phyloP scores from a whole-genome alignment of 176 grass and related monocot species.

The Hordeum vulgare region MorexV3_pseudomolecules_assembly NC_058519.1:270068633-270069132 shows the following conservation, averaged over 20 bases:
- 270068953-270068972: not conserved
- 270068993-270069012: not conserved
- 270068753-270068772: not conserved
- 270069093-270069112: not conserved
- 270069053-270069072: not conserved
- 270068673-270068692: no score
- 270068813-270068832: constrained; percentile 15
- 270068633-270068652: not conserved
- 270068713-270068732: not conserved
- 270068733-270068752: not conserved
- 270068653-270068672: no score
- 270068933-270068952: constrained; percentile 18
- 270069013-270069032: not conserved
- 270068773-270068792: not conserved
- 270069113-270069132: not conserved
- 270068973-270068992: not conserved
- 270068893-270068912: constrained; percentile 63
- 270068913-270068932: constrained; percentile 8
- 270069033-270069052: not conserved
- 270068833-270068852: constrained; percentile 55
- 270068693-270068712: not conserved
- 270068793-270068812: constrained; percentile 18
- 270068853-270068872: constrained; percentile 74
- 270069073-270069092: not conserved
- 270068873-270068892: constrained; percentile 91